Evolutionary conservation across 2,329 filamentous ascomycete species (phyloP).

Genomic region (Cordyceps pruinosa): DNA sequence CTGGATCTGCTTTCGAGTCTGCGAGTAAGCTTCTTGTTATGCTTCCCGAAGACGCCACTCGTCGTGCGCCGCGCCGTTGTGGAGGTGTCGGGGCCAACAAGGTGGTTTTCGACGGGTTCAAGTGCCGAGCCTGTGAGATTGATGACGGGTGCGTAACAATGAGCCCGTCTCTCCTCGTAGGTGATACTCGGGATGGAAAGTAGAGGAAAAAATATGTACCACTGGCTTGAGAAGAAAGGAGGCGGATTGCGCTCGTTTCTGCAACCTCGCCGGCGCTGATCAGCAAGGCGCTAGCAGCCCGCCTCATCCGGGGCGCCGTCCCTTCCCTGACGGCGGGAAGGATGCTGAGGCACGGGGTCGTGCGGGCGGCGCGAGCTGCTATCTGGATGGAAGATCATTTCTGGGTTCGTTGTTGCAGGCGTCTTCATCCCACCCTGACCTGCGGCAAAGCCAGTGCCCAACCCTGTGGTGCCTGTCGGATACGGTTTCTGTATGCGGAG

Average conservation of each 20-base stretch:
- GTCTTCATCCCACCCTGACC: not conserved
- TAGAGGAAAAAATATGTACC: not conserved
- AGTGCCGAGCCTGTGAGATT: not conserved
- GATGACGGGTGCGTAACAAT: not conserved
- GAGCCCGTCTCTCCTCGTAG: not conserved
- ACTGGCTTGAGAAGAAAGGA: not conserved
- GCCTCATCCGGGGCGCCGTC: not conserved
- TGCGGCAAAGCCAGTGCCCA: not conserved
- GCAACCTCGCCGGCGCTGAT: not conserved
- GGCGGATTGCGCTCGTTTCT: not conserved
- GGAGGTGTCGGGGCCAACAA: not conserved
- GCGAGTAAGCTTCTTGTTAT: slow-evolving; percentile 5
- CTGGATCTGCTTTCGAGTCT: not conserved
- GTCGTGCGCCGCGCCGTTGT: not conserved
- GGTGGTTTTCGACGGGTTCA: not conserved
- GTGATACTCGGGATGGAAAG: not conserved
- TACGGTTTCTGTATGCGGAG: not conserved
- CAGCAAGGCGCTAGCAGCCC: not conserved
- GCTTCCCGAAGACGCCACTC: not conserved
- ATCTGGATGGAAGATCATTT: not conserved
- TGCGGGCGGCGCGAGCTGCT: not conserved
- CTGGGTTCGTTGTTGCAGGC: not conserved
- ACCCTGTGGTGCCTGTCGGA: not conserved
- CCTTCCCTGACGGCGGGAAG: not conserved
- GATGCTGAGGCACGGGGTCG: not conserved